A percentile compares a stretch with the other conserved stretches of the same genome.
Evolutionary conservation across 75 land plant species (phyloP).

Genomic region (Pinus albicaulis): DNA sequence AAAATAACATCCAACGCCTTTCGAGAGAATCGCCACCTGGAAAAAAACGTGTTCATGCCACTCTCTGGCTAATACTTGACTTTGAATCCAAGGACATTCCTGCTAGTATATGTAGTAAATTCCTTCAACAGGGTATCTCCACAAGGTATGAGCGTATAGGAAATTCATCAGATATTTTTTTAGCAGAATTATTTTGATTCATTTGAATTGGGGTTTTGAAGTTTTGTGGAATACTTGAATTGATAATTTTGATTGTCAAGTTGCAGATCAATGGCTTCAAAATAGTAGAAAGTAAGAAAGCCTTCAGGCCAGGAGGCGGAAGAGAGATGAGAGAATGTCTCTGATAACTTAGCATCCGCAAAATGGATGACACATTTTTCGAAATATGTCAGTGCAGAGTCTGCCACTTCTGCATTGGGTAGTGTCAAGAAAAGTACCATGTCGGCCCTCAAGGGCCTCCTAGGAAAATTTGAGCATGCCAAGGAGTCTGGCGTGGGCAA

Average conservation of each 20-base stretch:
- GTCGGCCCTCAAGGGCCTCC: constrained; percentile 21
- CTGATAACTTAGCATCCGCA: neutral
- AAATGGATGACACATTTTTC: neutral
- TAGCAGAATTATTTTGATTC: neutral
- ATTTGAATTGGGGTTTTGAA: neutral
- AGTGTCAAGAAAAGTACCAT: neutral
- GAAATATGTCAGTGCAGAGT: neutral
- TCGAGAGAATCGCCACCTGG: neutral
- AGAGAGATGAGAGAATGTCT: constrained; percentile 3
- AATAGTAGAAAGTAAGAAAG: neutral
- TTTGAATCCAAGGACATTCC: neutral
- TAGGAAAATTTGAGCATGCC: constrained; percentile 22
- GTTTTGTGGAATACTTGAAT: neutral
- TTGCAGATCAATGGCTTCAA: neutral
- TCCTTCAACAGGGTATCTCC: too few species aligned
- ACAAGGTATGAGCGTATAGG: neutral
- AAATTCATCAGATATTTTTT: neutral
- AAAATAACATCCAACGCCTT: neutral
- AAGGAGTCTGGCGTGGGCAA: constrained; percentile 22
- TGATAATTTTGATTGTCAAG: neutral
- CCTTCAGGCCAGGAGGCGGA: constrained; percentile 2
- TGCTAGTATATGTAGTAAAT: too few species aligned
- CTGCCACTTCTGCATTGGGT: constrained; percentile 24
- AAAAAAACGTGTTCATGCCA: neutral
- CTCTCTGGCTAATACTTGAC: neutral